Evolutionary conservation across 2,329 filamentous ascomycete genomes (phyloP).

Genomic region (Trichoderma aggressivum): DNA sequence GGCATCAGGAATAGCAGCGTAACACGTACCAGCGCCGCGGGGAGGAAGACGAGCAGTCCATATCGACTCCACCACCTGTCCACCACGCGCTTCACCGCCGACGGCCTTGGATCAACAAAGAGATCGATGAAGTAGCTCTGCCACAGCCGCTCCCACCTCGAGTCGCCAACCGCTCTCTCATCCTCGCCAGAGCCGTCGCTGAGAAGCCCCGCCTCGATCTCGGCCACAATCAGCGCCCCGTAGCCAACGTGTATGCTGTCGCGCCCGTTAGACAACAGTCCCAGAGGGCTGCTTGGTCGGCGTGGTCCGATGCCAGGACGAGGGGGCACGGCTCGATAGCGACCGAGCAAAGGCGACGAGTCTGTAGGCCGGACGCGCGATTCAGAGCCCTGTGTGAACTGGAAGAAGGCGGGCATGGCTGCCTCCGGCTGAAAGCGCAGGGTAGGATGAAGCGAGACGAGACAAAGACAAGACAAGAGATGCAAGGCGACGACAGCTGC

Average conservation of each 20-base stretch:
- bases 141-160: conserved; percentile 34
- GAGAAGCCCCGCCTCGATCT: conserved; percentile 35
- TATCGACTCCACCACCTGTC: conserved; percentile 64
- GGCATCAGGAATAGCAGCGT: background rate
- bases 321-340: conserved; percentile 61
- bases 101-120: conserved; percentile 59
- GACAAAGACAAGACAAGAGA: background rate
- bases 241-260: conserved; percentile 58
- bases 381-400: conserved; percentile 64
- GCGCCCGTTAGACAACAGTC: conserved; percentile 40
- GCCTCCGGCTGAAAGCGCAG: background rate
- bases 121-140: conserved; percentile 46
- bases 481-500: conserved; percentile 5
- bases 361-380: conserved; percentile 52
- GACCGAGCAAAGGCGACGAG: conserved; percentile 59
- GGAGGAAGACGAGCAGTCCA: conserved; percentile 57
- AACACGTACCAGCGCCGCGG: conserved; percentile 55
- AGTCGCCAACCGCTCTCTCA: conserved; percentile 34
- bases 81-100: conserved; percentile 55
- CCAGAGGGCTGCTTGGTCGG: conserved; percentile 37
- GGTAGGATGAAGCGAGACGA: background rate
- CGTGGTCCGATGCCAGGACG: conserved; percentile 31
- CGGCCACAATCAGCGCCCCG: conserved; percentile 49
- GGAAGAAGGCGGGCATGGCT: conserved; percentile 62
- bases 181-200: conserved; percentile 21